A percentile compares a stretch with the other conserved stretches of the same genome.
Evolutionary conservation across 257 asterid genomes (phyloP).

Genomic region (Solanum pimpinellifolium): DNA sequence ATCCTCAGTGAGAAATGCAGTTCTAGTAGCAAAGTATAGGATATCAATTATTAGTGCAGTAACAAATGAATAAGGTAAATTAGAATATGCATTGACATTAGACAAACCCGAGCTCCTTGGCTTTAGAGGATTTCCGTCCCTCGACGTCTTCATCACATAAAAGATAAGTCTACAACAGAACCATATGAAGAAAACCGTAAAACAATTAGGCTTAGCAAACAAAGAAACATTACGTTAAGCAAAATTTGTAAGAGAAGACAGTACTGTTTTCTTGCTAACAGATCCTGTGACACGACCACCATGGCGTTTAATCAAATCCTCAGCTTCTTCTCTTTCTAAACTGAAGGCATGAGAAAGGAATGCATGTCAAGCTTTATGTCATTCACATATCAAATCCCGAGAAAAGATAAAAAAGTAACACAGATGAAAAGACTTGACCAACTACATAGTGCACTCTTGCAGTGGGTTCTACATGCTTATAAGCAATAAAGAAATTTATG

Average conservation of each 20-base stretch:
- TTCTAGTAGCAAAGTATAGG: constrained; percentile 29
- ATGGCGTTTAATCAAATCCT: constrained; percentile 87
- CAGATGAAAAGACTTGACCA: not conserved
- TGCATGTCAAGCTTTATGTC: not conserved
- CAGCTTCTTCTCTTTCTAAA: constrained; percentile 99
- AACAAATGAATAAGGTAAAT: not conserved
- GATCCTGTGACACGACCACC: constrained; percentile 99
- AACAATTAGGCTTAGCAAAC: not conserved
- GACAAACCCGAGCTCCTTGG: constrained; percentile 91
- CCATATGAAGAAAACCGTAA: not conserved
- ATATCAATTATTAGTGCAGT: not conserved
- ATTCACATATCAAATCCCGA: not conserved
- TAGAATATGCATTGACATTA: not conserved
- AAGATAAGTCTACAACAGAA: constrained; percentile 70
- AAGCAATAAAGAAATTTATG: not conserved
- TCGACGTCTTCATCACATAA: constrained; percentile 94
- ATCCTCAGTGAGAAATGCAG: constrained; percentile 86
- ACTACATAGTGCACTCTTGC: not conserved
- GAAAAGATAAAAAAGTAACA: not conserved
- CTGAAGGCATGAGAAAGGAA: constrained; percentile 26
- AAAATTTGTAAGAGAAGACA: not conserved
- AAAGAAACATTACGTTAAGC: not conserved
- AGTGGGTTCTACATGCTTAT: not conserved
- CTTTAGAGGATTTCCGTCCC: constrained; percentile 81
- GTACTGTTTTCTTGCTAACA: constrained; percentile 97